phyloP scores from a whole-genome alignment of 805 yeast species.

The Pichia scutulata region DNA sequence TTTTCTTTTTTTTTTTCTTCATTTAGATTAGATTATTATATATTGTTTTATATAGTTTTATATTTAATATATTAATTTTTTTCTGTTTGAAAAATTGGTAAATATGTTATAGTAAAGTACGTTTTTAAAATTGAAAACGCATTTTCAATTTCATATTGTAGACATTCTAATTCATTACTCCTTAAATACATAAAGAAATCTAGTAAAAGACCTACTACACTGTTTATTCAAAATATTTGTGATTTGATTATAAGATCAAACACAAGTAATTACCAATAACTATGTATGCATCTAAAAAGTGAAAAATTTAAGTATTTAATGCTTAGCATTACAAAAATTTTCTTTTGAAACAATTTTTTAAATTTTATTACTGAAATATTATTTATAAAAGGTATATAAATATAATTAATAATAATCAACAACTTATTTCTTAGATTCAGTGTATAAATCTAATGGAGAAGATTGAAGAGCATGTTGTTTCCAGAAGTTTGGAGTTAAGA shows the following conservation, averaged over 20 bases:
- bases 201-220: too few relatives aligned
- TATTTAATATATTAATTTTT: conserved; percentile 43
- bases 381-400: neutral
- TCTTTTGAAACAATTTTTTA: neutral
- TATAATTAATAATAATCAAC: neutral
- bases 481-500: conserved; percentile 99
- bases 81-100: conserved; percentile 37
- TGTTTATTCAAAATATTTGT: too few relatives aligned
- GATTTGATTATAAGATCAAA: too few relatives aligned
- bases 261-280: too few relatives aligned
- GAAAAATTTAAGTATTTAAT: too few relatives aligned
- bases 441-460: conserved; percentile 93
- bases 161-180: too few relatives aligned
- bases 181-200: too few relatives aligned
- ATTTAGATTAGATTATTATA: neutral
- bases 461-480: conserved; percentile 71
- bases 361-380: neutral
- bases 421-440: conserved; percentile 45
- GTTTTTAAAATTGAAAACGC: too few relatives aligned
- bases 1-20: conserved; percentile 1
- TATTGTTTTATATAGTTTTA: neutral
- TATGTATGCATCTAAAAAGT: too few relatives aligned
- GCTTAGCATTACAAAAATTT: too few relatives aligned
- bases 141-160: too few relatives aligned
- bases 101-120: too few relatives aligned